A percentile compares a stretch with the other conserved stretches of the same genome.
phyloP scores from a whole-genome alignment of 768 basidiomycete species.

The Albatrellus ellisii region DNA sequence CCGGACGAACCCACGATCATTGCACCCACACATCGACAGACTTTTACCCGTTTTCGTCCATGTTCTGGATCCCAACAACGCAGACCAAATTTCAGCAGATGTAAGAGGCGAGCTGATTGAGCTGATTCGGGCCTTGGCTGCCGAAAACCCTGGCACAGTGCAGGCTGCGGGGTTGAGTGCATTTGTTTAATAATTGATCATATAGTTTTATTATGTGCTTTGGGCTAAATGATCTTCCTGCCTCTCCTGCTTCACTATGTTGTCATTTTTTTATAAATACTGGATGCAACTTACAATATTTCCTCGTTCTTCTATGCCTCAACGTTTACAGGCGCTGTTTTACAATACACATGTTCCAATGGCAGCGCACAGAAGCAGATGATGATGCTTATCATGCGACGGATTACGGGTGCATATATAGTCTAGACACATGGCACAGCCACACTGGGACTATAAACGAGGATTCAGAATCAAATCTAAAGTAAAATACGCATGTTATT shows the following conservation, averaged over 20 bases:
- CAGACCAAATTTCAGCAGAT: slow-evolving; percentile 74
- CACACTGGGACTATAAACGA: too few species aligned
- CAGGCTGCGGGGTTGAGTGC: slow-evolving; percentile 61
- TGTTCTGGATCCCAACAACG: slow-evolving; percentile 63
- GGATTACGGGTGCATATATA: too few species aligned
- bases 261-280: not conserved
- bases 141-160: slow-evolving; percentile 64
- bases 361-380: too few species aligned
- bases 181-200: slow-evolving; percentile 24
- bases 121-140: slow-evolving; percentile 59
- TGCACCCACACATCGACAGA: slow-evolving; percentile 66
- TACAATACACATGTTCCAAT: too few species aligned
- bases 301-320: not conserved
- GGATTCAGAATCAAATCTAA: too few species aligned
- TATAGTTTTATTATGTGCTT: not conserved
- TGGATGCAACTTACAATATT: slow-evolving; percentile 1
- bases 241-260: not conserved
- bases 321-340: not conserved
- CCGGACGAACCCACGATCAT: slow-evolving; percentile 53
- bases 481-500: too few species aligned
- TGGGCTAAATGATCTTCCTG: not conserved
- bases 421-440: too few species aligned
- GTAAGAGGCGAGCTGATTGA: slow-evolving; percentile 63
- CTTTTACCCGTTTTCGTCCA: slow-evolving; percentile 69
- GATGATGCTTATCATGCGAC: too few species aligned